Evolutionary conservation across 2,329 filamentous ascomycete genomes (phyloP), one percentile per base, ranked within the genome.

Genomic region (Aureobasidium melanogenum): DNA sequence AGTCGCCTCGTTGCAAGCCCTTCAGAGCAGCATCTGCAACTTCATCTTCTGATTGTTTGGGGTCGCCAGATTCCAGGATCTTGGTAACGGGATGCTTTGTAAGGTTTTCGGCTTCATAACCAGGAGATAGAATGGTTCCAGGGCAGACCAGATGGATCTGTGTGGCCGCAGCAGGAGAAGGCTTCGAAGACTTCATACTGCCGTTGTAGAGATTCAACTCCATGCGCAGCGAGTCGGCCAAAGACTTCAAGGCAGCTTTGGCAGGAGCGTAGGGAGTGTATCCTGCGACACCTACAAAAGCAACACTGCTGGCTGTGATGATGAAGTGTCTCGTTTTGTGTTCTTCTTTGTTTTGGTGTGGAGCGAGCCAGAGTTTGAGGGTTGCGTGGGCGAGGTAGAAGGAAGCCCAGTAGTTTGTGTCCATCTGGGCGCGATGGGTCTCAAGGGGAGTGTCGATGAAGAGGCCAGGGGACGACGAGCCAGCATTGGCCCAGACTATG

Each of bases 401-500:
- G 32, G 86, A 85, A 52, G 90, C 89, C 82, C 87, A 96, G 77
- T 90, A 97, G 76, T 97, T 93, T 67, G 93, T 83, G 70, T 96
- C 90, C 90, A 96, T 96, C 73, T 96, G 90, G 65, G 81, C 78
- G 44, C 87, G 83, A 66, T 91, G 77, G 12, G 82, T 82, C 8
- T 85, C 77, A 57, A 89, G 77, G 9, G 88, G 81, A 41, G 84
- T 85, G 64, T 96, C 89, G 66, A 89, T 74, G 77, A 93, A 96
- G 64, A 96, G 86, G 38, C 84, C 81, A 0, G 92, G 92, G 17
- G 79, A 80, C 6, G 88, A 83, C 65, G 83, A 80, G 63, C 93
- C 93, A 3, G 93, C 93, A 55, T 91, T 83, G 71, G 90, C 92
- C 91, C 94, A 97, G 36, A 97, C 88, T 61, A 97, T 81, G 71